Conservation (phyloP, 768 basidiomycete species). For the Xanthoconium stramineum region DNA sequence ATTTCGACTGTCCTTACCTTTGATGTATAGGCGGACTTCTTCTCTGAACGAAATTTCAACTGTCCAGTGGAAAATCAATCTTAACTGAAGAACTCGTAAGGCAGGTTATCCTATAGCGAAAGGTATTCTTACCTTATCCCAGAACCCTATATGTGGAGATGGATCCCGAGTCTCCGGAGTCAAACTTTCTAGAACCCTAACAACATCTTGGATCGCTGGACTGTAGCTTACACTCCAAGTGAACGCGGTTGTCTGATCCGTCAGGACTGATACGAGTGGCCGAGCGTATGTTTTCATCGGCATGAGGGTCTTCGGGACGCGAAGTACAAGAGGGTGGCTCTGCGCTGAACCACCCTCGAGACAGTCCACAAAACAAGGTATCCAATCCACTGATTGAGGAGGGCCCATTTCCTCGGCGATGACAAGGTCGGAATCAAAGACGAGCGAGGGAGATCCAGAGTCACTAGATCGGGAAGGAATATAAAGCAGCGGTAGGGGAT, state of each 20-base stretch:
- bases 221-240: conserved; percentile 89
- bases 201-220: conserved; percentile 83
- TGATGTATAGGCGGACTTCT: conserved; percentile 78
- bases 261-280: conserved; percentile 66
- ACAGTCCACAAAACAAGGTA: conserved; percentile 64
- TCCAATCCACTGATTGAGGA: conserved; percentile 64
- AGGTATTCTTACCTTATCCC: conserved; percentile 75
- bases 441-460: conserved; percentile 45
- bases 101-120: background rate
- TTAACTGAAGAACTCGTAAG: conserved; percentile 43
- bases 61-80: conserved; percentile 83
- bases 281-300: conserved; percentile 90
- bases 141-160: conserved; percentile 84
- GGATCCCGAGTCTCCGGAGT: conserved; percentile 74
- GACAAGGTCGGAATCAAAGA: conserved; percentile 75
- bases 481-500: conserved; percentile 81
- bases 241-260: conserved; percentile 64
- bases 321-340: conserved; percentile 51
- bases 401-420: conserved; percentile 85
- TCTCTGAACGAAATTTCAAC: conserved; percentile 61
- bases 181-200: conserved; percentile 78
- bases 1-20: conserved; percentile 50
- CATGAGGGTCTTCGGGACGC: conserved; percentile 89
- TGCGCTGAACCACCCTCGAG: conserved; percentile 49
- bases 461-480: conserved; percentile 48